A percentile compares a stretch with the other conserved stretches of the same genome.
Evolutionary conservation across 1,284 basidiomycete species (phyloP).

Genomic region (Prillingera fragicola): DNA sequence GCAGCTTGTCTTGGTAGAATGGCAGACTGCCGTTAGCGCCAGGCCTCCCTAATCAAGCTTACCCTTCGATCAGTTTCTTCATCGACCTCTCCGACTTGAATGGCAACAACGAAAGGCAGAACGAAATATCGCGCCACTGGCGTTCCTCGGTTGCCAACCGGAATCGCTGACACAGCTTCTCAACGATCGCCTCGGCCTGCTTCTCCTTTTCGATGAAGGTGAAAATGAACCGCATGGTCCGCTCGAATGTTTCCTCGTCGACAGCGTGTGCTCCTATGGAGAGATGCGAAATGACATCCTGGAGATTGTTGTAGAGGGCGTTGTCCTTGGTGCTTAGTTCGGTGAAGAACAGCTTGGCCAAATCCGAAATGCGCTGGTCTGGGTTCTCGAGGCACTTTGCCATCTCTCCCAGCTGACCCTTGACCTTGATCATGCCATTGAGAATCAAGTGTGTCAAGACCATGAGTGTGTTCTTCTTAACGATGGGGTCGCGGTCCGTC

Average conservation of each 20-base stretch:
- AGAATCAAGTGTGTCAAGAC: constrained; percentile 94
- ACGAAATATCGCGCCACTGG: constrained; percentile 97
- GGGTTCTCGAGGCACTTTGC: constrained; percentile 95
- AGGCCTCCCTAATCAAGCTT: constrained; percentile 19
- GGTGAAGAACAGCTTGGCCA: constrained; percentile 95
- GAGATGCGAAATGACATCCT: constrained; percentile 91
- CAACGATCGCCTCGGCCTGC: constrained; percentile 89
- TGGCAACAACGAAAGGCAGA: constrained; percentile 85
- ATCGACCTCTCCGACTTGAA: constrained; percentile 95
- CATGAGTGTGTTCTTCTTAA: constrained; percentile 99
- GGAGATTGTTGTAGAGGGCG: constrained; percentile 97
- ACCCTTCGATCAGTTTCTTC: constrained; percentile 91
- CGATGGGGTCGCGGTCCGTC: constrained; percentile 74
- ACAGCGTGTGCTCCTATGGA: constrained; percentile 91
- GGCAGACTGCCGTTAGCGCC: constrained; percentile 60
- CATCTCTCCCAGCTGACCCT: constrained; percentile 98
- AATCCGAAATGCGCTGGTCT: constrained; percentile 81
- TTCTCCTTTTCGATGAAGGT: constrained; percentile 98
- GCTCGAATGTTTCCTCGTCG: constrained; percentile 84
- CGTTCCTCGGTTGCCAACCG: constrained; percentile 77
- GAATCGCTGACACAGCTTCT: constrained; percentile 93
- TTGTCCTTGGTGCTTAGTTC: constrained; percentile 95
- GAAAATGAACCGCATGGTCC: constrained; percentile 93
- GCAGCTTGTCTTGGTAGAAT: constrained; percentile 91
- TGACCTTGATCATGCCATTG: constrained; percentile 99